These are phyloP conservation scores for Pythium inflatum DNA, from an alignment of 352 stramenopile genomes.

Conservation along the genomic window DNA sequence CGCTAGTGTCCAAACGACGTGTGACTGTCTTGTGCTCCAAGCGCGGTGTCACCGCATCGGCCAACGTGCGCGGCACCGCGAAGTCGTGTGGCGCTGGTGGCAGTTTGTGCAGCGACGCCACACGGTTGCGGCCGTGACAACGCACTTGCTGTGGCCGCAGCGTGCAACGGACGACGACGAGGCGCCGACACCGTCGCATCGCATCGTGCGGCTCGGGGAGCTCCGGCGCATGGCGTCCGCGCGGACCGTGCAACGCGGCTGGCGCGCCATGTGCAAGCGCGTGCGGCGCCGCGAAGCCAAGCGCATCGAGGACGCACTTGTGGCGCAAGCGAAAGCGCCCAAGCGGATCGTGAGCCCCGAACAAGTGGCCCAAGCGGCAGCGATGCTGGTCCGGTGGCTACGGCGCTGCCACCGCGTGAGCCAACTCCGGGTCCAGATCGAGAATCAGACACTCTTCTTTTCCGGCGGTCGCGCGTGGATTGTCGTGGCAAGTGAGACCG, in stretches of 20 bases:
- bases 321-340: constrained; percentile 20
- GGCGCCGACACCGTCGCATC: background rate
- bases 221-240: constrained; percentile 21
- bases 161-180: too few relatives aligned
- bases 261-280: constrained; percentile 17
- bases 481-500: background rate
- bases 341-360: background rate
- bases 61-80: constrained; percentile 11
- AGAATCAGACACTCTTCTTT: too few relatives aligned
- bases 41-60: background rate
- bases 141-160: constrained; percentile 23
- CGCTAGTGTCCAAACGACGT: background rate
- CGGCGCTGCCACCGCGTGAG: constrained; percentile 7
- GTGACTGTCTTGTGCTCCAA: background rate
- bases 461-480: constrained; percentile 47
- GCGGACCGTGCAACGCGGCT: constrained; percentile 30
- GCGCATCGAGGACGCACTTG: constrained; percentile 21
- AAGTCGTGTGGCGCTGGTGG: constrained; percentile 19
- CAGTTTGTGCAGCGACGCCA: constrained; percentile 9
- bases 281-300: constrained; percentile 16
- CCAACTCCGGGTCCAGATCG: background rate
- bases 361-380: background rate
- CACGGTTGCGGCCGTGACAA: constrained; percentile 3
- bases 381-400: background rate
- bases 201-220: constrained; percentile 22